Percentiles rank a stretch among this genome's conserved stretches.
Evolutionary conservation across 2,329 filamentous ascomycete genomes (phyloP).

Genomic region (Fusarium sp.): DNA sequence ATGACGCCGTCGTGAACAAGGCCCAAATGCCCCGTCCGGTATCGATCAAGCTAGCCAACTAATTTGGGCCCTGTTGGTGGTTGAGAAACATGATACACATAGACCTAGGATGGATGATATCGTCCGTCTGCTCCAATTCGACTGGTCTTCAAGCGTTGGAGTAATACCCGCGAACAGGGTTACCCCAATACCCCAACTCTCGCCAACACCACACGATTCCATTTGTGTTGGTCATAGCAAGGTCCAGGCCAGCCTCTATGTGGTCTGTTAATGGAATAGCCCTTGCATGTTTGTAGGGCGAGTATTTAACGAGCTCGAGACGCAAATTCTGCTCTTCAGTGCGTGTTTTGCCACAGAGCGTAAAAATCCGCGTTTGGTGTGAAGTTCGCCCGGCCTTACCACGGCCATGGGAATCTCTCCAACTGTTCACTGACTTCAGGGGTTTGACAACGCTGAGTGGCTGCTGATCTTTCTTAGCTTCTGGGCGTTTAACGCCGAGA

Average conservation of each 20-base stretch:
- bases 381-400: conserved; percentile 25
- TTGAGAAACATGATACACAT: neutral
- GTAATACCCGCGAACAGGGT: neutral
- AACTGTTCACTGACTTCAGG: conserved; percentile 24
- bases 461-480: conserved; percentile 21
- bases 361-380: conserved; percentile 11
- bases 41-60: neutral
- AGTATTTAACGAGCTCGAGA: neutral
- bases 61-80: neutral
- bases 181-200: conserved; percentile 13
- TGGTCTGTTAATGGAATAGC: neutral
- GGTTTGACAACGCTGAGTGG: conserved; percentile 29
- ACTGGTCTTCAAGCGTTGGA: neutral
- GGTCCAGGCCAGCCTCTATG: neutral
- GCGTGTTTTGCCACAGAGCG: neutral
- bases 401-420: conserved; percentile 23
- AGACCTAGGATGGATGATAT: neutral
- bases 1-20: conserved; percentile 3
- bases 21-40: neutral
- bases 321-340: neutral
- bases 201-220: neutral
- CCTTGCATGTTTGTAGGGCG: neutral
- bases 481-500: conserved; percentile 20
- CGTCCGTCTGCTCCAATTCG: neutral
- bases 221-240: neutral